A percentile compares a stretch with the other conserved stretches of the same genome.
phyloP scores from a whole-genome alignment of 2,329 filamentous ascomycete genomes.

The Beauveria rudraprayagi region DNA sequence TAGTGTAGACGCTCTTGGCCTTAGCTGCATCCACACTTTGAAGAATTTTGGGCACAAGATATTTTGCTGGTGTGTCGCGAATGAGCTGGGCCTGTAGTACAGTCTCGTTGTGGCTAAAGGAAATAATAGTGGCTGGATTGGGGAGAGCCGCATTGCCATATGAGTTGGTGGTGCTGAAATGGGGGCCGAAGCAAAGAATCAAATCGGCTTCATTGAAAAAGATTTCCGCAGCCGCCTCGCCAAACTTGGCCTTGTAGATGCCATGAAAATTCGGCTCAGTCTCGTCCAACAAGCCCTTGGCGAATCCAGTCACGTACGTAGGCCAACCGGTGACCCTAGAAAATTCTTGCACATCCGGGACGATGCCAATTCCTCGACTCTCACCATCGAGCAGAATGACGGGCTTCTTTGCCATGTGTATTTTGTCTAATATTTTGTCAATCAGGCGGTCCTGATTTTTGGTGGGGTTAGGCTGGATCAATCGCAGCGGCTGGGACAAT shows the following conservation, averaged over 20 bases:
- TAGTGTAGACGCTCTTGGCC: slow-evolving; percentile 17
- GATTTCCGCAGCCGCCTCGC: slow-evolving; percentile 23
- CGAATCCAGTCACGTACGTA: slow-evolving; percentile 38
- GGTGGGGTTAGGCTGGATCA: slow-evolving; percentile 12
- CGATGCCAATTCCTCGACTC: slow-evolving; percentile 32
- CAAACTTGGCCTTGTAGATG: slow-evolving; percentile 37
- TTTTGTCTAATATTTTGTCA: slow-evolving; percentile 28
- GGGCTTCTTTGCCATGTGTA: slow-evolving; percentile 38
- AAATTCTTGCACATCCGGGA: slow-evolving; percentile 33
- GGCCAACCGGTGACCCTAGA: slow-evolving; percentile 36
- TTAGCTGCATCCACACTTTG: slow-evolving; percentile 17
- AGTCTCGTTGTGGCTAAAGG: slow-evolving; percentile 26
- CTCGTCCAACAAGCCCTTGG: slow-evolving; percentile 44
- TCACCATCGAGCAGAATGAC: slow-evolving; percentile 46
- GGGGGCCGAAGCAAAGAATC: slow-evolving; percentile 37
- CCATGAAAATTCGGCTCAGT: slow-evolving; percentile 38
- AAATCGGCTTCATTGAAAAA: slow-evolving; percentile 36
- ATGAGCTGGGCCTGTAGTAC: slow-evolving; percentile 23
- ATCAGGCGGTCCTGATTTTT: slow-evolving; percentile 22
- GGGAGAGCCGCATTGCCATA: slow-evolving; percentile 30
- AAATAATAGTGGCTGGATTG: slow-evolving; percentile 23
- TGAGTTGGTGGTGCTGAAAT: slow-evolving; percentile 39
- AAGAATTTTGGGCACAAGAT: slow-evolving; percentile 17
- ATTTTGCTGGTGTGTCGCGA: slow-evolving; percentile 21
- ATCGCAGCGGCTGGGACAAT: slow-evolving; percentile 21